Base-by-base conservation (phyloP, 1,284 basidiomycete genomes). In the Amylostereum areolatum region DNA sequence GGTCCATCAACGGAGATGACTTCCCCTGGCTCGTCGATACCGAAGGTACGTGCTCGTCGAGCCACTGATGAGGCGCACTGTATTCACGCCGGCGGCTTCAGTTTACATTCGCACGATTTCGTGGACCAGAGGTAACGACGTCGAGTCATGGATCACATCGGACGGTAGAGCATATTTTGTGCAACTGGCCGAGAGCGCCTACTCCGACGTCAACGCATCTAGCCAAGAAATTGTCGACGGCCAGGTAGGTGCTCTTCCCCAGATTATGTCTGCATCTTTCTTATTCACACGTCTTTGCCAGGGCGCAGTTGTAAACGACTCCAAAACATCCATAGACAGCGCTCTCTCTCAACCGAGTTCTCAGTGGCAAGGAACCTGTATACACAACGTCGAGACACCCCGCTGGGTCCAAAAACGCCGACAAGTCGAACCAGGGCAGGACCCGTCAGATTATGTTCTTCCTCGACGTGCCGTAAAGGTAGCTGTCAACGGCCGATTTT, bases 401-500 rank as follows among this genome's bases (percentile, higher is more conserved):
- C 76, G 77, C 54, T 88, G 86, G 85, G 81, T 88, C 24, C 85
- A 83, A 62, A 88, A 85, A 62, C 81, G 77, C 54, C 76, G 77
- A 28, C 69, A 71, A 32, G 62, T 80, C 31, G 77, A 81, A 42
- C 69, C 72, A 5, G 72, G 75, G 33, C 56, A 57, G 27, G 60
- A 59, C 35, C 61, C 65, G 46, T 65, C 67, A 29, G 56, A 69
- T 28, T 88, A 86, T 52, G 66, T 76, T 43, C 84, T 85, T 59
- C 89, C 85, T 41, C 72, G 78, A 35, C 75, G 78, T 34, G 85
- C 84, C 2, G 74, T 80, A 41, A 67, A 70, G 4, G 71, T 90
- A 12, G 81, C 86, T 2, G 73, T 95, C 55, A 98, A 97, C 60
- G 74, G 76, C 18, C 85, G 83, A 57, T 93, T 97, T 61, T 94